Conservation (phyloP, 2,329 filamentous ascomycete species). For the Claviceps maximensis region DNA sequence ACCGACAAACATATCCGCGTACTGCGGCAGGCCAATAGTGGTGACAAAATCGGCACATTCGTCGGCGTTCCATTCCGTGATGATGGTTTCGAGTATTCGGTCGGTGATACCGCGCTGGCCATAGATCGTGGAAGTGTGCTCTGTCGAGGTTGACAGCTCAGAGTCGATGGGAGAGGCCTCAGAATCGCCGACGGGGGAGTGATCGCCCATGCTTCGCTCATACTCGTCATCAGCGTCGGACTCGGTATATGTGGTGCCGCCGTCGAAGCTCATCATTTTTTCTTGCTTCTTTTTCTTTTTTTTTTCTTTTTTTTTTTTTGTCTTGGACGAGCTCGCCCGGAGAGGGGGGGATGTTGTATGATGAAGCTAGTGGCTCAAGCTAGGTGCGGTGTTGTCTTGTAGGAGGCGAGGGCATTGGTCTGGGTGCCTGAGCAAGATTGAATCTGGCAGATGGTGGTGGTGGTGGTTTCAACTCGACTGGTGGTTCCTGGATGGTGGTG, state of each 20-base stretch:
- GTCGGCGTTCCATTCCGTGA: constrained; percentile 70
- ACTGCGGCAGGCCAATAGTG: constrained; percentile 67
- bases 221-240: constrained; percentile 76
- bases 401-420: not conserved
- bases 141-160: constrained; percentile 52
- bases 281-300: no score
- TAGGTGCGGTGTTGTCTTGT: not conserved
- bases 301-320: not conserved
- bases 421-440: not conserved
- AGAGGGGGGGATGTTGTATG: not conserved
- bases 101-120: constrained; percentile 52
- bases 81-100: constrained; percentile 58
- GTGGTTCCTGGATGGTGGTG: not conserved
- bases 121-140: constrained; percentile 71
- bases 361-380: not conserved
- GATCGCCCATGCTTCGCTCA: constrained; percentile 56
- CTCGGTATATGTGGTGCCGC: constrained; percentile 60
- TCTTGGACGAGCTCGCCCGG: constrained; percentile 5
- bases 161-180: constrained; percentile 60
- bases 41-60: constrained; percentile 84
- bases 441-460: not conserved
- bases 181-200: constrained; percentile 55
- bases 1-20: constrained; percentile 76
- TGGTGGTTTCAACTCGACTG: not conserved
- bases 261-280: constrained; percentile 45